Conservation (phyloP, 805 yeast species). For the Candida maris region DNA sequence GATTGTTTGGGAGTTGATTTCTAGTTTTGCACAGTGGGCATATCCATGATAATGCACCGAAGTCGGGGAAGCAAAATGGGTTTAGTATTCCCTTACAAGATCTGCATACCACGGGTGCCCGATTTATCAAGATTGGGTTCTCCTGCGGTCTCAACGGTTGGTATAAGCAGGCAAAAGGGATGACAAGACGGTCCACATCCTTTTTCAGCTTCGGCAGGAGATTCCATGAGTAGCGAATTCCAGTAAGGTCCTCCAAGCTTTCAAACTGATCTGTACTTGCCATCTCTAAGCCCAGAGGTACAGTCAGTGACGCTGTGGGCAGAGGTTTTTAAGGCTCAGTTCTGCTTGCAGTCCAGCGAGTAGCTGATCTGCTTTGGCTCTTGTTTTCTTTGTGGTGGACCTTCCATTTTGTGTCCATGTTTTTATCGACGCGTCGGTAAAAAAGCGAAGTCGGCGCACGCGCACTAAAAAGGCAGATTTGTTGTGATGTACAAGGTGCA, state of each 20-base stretch:
- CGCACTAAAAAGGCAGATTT: too few species aligned
- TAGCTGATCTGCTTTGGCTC: too few species aligned
- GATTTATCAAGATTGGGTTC: constrained; percentile 35
- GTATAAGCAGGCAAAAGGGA: constrained; percentile 55
- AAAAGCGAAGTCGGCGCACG: too few species aligned
- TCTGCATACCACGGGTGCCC: constrained; percentile 46
- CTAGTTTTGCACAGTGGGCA: constrained; percentile 54
- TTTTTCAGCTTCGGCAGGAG: constrained; percentile 51
- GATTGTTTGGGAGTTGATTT: constrained; percentile 36
- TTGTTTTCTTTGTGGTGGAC: too few species aligned
- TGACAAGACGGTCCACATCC: constrained; percentile 48
- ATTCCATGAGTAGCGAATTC: constrained; percentile 75
- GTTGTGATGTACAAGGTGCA: too few species aligned
- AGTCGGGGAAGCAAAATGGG: constrained; percentile 44
- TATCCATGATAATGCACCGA: constrained; percentile 39
- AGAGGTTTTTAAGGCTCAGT: too few species aligned
- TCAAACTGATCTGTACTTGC: constrained; percentile 43
- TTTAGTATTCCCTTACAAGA: constrained; percentile 52
- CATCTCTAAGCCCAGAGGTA: too few species aligned
- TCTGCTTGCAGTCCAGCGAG: too few species aligned
- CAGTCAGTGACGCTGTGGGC: too few species aligned
- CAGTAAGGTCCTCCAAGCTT: constrained; percentile 64
- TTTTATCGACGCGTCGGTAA: too few species aligned
- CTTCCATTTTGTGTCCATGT: too few species aligned
- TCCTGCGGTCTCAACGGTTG: constrained; percentile 54